Conservation (phyloP, 257 asterid genomes). For the Nicotiana noctiflora region DNA sequence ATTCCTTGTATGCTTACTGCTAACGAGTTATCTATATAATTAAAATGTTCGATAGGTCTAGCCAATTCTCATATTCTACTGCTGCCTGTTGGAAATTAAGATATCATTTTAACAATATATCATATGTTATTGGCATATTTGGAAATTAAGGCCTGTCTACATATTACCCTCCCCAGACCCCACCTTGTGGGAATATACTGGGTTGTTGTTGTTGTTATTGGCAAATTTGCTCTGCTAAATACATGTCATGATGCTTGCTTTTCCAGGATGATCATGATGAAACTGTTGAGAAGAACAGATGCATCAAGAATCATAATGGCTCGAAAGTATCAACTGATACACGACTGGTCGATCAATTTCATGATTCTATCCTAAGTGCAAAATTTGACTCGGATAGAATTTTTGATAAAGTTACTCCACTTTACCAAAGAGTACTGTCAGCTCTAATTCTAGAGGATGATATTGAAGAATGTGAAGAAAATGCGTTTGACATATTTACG, state of each 20-base stretch:
- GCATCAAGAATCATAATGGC: slow-evolving; percentile 27
- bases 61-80: background rate
- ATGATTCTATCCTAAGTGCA: slow-evolving; percentile 36
- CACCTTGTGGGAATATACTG: too few relatives aligned
- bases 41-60: background rate
- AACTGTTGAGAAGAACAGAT: slow-evolving; percentile 32
- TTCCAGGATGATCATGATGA: slow-evolving; percentile 51
- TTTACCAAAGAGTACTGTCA: slow-evolving; percentile 84
- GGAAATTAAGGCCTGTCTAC: too few relatives aligned
- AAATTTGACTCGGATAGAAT: slow-evolving; percentile 37
- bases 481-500: slow-evolving; percentile 44
- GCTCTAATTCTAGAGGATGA: slow-evolving; percentile 83
- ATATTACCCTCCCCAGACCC: too few relatives aligned
- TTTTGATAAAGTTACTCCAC: slow-evolving; percentile 47
- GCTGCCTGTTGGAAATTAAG: background rate
- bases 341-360: slow-evolving; percentile 43
- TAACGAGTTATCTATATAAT: background rate
- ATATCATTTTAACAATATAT: background rate
- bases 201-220: too few relatives aligned
- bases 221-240: slow-evolving; percentile 14
- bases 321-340: slow-evolving; percentile 30
- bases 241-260: slow-evolving; percentile 12
- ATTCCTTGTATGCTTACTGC: background rate
- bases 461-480: slow-evolving; percentile 65
- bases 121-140: slow-evolving; percentile 3